These are phyloP conservation scores for Guyanaporus albipodus DNA, from an alignment of 768 basidiomycete species.

Conservation along the genomic window DNA sequence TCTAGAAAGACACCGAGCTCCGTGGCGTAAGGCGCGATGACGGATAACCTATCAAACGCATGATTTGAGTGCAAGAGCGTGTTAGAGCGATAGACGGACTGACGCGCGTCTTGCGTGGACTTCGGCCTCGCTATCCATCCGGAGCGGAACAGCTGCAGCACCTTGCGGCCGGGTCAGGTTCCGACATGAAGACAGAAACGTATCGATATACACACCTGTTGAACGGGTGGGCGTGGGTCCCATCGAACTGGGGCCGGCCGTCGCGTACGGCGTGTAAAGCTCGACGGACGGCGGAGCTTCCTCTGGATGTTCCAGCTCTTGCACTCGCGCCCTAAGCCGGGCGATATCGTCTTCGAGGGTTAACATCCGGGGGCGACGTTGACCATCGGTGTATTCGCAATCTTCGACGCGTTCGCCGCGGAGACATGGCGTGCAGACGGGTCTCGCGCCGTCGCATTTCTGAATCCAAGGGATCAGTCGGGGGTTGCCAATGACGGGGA, in stretches of 20 bases:
- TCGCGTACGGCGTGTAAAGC: slow-evolving; percentile 47
- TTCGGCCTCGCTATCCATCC: not conserved
- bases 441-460: slow-evolving; percentile 68
- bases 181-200: no score
- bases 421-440: slow-evolving; percentile 61
- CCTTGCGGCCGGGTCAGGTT: not conserved
- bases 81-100: not conserved
- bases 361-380: slow-evolving; percentile 55
- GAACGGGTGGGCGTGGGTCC: not conserved
- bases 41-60: slow-evolving; percentile 17
- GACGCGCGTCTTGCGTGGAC: slow-evolving; percentile 10
- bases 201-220: not conserved
- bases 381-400: slow-evolving; percentile 69
- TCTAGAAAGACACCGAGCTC: slow-evolving; percentile 70
- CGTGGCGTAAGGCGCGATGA: slow-evolving; percentile 51
- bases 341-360: slow-evolving; percentile 57
- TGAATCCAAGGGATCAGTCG: slow-evolving; percentile 24
- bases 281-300: slow-evolving; percentile 44
- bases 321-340: slow-evolving; percentile 52
- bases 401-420: slow-evolving; percentile 58
- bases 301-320: slow-evolving; percentile 54
- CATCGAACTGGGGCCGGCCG: not conserved
- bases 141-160: not conserved
- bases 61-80: not conserved
- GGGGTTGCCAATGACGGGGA: not conserved